Evolutionary conservation across 495 filamentous ascomycete genomes (phyloP), one percentile per base, ranked within the genome.

Genomic region (Hypoxylon lenormandii): DNA sequence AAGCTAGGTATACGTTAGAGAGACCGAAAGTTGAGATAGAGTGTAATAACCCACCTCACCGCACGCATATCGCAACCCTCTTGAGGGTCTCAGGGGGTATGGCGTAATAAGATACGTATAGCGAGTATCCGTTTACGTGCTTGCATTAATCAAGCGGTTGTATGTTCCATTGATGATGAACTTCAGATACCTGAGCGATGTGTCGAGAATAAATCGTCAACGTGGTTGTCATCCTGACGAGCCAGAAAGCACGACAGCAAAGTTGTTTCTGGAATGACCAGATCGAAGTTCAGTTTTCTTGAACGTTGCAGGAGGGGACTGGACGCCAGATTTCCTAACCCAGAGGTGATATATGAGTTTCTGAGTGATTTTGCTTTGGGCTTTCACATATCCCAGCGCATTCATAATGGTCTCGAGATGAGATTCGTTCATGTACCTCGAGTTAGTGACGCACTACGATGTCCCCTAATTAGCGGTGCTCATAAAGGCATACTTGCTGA

Each of bases 261-360:
- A 97, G 76, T 97, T 97, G 78, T 97, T 97, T 72, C 92, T 85
- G 23, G 82, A 84, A 55, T 81, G 81, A 3, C 94, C 94, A 28
- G 90, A 81, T 47, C 90, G 88, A 38, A 97, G 76, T 69, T 92
- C 88, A 60, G 87, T 84, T 77, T 97, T 97, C 38, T 66, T 79
- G 68, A 74, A 80, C 46, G 46, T 46, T 26, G 47, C 57, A 52
- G 38, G 79, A 60, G 60, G 26, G 16, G 36, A 74, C 16, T 72
- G 49, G 40, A 58, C 36, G 6, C 12, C 21, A 3, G 70, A 66
- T 23, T 66, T 71, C 70, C 60, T 79, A 72, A 78, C 84, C 93
- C 93, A 98, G 7, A 98, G 82, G 65, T 94, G 93, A 79, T 96
- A 97, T 30, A 93, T 88, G 54, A 99, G 83, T 76, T 97, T 97